A percentile compares a stretch with the other conserved stretches of the same genome.
phyloP scores from a whole-genome alignment of 2,329 filamentous ascomycete genomes.

The Sporothrix phasma region DNA sequence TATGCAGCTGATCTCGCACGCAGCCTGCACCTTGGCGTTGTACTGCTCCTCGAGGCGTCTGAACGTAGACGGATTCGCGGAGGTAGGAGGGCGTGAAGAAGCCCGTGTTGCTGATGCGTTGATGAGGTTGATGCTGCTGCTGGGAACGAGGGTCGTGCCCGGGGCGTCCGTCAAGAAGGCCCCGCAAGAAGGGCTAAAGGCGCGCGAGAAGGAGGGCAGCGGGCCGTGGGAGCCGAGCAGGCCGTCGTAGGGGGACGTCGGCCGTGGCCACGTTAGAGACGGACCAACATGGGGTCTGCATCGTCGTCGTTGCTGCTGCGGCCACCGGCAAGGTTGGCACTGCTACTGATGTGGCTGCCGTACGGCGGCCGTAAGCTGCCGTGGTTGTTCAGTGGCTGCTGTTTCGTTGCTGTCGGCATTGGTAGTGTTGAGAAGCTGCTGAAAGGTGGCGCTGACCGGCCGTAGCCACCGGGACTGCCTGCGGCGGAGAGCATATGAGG shows the following conservation, averaged over 20 bases:
- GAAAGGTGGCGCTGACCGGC: constrained; percentile 35
- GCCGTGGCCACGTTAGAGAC: constrained; percentile 24
- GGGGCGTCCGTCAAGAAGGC: constrained; percentile 18
- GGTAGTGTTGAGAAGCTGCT: constrained; percentile 38
- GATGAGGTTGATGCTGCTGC: constrained; percentile 50
- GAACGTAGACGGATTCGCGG: constrained; percentile 64
- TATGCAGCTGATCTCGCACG: constrained; percentile 30
- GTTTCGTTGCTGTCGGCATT: constrained; percentile 9
- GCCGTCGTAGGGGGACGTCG: constrained; percentile 18
- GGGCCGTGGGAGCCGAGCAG: constrained; percentile 23
- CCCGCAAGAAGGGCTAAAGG: constrained; percentile 39
- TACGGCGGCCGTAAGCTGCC: constrained; percentile 20
- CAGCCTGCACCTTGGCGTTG: constrained; percentile 45
- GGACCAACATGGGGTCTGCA: constrained; percentile 25
- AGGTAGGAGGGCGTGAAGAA: constrained; percentile 86
- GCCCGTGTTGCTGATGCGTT: constrained; percentile 32
- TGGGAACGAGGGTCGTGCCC: constrained; percentile 11
- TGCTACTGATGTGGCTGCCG: constrained; percentile 8
- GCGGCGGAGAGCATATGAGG: constrained; percentile 36
- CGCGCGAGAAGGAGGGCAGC: constrained; percentile 41
- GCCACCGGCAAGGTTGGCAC: neutral
- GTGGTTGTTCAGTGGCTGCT: constrained; percentile 18
- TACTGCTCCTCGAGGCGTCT: constrained; percentile 63
- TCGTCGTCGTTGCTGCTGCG: neutral
- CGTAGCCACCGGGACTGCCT: constrained; percentile 27